phyloP scores from a whole-genome alignment of 768 basidiomycete species.

The Hortiboletus campestris region DNA sequence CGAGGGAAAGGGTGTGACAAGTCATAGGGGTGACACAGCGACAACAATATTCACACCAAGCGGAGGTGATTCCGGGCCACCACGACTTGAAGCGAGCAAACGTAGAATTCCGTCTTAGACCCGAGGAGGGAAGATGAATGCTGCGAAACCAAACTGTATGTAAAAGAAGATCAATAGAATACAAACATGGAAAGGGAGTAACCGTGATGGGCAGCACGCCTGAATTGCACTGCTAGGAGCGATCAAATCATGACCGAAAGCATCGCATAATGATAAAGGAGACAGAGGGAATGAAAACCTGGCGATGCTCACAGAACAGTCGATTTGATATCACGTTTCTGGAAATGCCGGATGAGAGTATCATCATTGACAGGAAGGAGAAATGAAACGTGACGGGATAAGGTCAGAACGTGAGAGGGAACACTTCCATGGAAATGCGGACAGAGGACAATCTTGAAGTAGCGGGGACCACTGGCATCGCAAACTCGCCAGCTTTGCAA shows the following conservation, averaged over 20 bases:
- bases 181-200: conserved; percentile 24
- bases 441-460: neutral
- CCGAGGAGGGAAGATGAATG: conserved; percentile 24
- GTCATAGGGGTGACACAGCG: conserved; percentile 14
- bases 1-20: conserved; percentile 23
- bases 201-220: conserved; percentile 17
- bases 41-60: conserved; percentile 16
- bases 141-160: conserved; percentile 26
- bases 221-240: conserved; percentile 25
- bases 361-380: neutral
- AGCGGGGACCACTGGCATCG: neutral
- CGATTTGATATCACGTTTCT: conserved; percentile 34
- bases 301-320: conserved; percentile 32
- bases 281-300: conserved; percentile 24
- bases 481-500: neutral
- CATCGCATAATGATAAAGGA: conserved; percentile 30
- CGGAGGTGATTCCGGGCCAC: conserved; percentile 19
- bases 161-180: conserved; percentile 29
- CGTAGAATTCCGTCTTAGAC: conserved; percentile 31
- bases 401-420: conserved; percentile 3
- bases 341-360: conserved; percentile 25
- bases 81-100: conserved; percentile 27
- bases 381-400: conserved; percentile 24
- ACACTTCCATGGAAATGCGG: conserved; percentile 24
- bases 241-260: conserved; percentile 30